These are phyloP conservation scores for Coniella lustricola DNA, from an alignment of 2,329 filamentous ascomycete species.

Conservation along the genomic window DNA sequence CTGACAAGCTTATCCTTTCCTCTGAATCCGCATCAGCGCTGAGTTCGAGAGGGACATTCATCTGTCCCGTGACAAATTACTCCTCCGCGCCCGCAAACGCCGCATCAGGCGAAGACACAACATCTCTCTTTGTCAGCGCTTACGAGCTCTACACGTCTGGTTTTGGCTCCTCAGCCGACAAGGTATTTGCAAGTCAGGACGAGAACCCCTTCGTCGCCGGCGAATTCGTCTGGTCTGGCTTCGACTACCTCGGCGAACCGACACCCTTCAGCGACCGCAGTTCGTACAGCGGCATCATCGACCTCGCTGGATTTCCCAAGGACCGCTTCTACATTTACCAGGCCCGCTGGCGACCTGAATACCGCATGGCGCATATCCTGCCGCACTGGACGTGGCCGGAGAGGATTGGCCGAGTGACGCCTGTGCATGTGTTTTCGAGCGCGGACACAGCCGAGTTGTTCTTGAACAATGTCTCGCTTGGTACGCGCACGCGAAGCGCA, in stretches of 20 bases:
- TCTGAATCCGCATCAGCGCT: slow-evolving; percentile 38
- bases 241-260: slow-evolving; percentile 44
- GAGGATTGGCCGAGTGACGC: slow-evolving; percentile 38
- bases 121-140: slow-evolving; percentile 33
- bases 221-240: slow-evolving; percentile 47
- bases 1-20: slow-evolving; percentile 38
- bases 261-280: slow-evolving; percentile 43
- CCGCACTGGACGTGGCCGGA: slow-evolving; percentile 51
- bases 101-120: slow-evolving; percentile 32
- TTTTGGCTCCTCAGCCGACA: slow-evolving; percentile 44
- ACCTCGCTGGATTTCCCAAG: slow-evolving; percentile 50
- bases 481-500: slow-evolving; percentile 28
- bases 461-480: slow-evolving; percentile 41
- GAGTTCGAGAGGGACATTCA: slow-evolving; percentile 43
- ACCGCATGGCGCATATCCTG: slow-evolving; percentile 43
- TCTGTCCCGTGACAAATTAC: slow-evolving; percentile 41
- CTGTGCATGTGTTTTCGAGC: slow-evolving; percentile 46
- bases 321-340: slow-evolving; percentile 51
- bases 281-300: slow-evolving; percentile 50
- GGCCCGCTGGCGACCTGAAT: slow-evolving; percentile 42
- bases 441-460: slow-evolving; percentile 49
- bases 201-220: slow-evolving; percentile 42
- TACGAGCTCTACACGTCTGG: slow-evolving; percentile 44
- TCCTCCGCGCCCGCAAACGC: slow-evolving; percentile 31
- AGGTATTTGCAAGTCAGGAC: slow-evolving; percentile 45